Conservation (phyloP, 2,329 filamentous ascomycete genomes). For the Colletotrichum ledebouriae region DNA sequence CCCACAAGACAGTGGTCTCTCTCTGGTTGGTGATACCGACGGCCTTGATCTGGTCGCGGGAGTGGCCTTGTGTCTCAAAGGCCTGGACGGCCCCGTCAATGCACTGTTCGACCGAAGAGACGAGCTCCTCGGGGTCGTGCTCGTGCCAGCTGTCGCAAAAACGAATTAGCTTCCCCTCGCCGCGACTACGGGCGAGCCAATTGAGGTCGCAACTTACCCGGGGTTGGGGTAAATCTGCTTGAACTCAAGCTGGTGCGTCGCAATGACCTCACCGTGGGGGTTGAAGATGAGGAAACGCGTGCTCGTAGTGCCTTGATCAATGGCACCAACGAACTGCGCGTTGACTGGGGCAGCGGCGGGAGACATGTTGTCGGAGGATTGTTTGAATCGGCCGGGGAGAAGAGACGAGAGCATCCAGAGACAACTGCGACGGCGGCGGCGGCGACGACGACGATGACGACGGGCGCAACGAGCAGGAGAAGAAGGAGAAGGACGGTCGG, state of each 20-base stretch:
- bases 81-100: conserved; percentile 79
- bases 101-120: conserved; percentile 79
- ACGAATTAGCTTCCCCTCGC: conserved; percentile 5
- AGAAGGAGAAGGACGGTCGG: conserved; percentile 22
- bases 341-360: conserved; percentile 44
- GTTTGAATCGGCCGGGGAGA: conserved; percentile 43
- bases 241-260: conserved; percentile 82
- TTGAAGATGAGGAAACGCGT: conserved; percentile 85
- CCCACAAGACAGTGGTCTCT: conserved; percentile 86
- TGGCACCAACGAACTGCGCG: conserved; percentile 77
- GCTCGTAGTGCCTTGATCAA: conserved; percentile 85
- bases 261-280: conserved; percentile 75
- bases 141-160: conserved; percentile 78
- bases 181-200: neutral
- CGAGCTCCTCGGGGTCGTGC: conserved; percentile 82
- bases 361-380: conserved; percentile 49
- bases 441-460: neutral
- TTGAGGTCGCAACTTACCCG: conserved; percentile 67
- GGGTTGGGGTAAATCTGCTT: conserved; percentile 80
- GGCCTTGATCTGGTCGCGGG: conserved; percentile 76
- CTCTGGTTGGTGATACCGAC: conserved; percentile 88
- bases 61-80: conserved; percentile 78
- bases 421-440: neutral
- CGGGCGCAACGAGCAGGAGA: conserved; percentile 16
- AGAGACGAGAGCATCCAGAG: conserved; percentile 47